Evolutionary conservation across 306 rosid genomes (phyloP).

Genomic region (Leucaena leucocephala): DNA sequence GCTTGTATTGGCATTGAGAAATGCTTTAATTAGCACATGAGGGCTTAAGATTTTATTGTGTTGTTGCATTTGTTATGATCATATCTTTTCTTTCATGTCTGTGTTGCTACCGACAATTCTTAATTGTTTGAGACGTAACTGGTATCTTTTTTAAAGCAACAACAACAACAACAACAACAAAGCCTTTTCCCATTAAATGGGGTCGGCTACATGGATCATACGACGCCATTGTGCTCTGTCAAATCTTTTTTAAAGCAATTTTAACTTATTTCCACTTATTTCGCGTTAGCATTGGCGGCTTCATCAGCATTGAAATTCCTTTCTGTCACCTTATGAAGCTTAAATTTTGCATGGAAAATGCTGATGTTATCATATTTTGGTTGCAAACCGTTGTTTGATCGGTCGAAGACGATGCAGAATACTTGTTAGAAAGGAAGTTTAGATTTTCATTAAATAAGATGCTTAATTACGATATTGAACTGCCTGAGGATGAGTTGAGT

Average conservation of each 20-base stretch:
- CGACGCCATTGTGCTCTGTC: too few relatives aligned
- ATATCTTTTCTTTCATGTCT: background rate
- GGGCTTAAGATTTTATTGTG: background rate
- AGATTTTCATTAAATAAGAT: background rate
- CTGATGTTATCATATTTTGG: background rate
- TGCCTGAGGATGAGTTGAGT: background rate
- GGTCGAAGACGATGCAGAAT: background rate
- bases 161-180: too few relatives aligned
- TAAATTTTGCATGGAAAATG: slow-evolving; percentile 9
- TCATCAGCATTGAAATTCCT: background rate
- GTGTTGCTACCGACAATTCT: background rate
- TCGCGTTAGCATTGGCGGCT: background rate
- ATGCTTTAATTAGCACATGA: too few relatives aligned
- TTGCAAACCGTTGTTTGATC: background rate
- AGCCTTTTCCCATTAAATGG: too few relatives aligned
- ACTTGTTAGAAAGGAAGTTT: background rate
- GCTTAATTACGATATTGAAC: background rate
- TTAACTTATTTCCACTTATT: background rate
- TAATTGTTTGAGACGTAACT: background rate
- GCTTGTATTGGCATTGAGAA: background rate
- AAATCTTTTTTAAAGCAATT: background rate
- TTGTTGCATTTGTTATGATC: background rate
- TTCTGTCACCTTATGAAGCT: background rate
- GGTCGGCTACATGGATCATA: too few relatives aligned
- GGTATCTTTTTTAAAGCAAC: background rate